Conservation (phyloP, 805 yeast genomes). For the Teunomyces cretensis region DNA sequence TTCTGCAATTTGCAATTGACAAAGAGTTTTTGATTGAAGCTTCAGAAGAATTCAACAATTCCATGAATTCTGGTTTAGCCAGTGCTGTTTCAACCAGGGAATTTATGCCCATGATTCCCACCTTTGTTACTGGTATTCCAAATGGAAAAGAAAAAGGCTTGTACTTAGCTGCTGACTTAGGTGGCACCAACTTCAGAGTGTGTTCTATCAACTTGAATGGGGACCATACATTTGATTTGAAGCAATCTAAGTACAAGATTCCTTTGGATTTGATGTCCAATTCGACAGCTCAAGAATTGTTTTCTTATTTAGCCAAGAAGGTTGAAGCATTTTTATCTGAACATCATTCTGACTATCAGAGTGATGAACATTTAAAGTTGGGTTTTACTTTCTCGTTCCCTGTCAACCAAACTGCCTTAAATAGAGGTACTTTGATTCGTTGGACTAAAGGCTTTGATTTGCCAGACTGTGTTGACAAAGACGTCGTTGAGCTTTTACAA, state of each 20-base stretch:
- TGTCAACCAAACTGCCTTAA: constrained; percentile 77
- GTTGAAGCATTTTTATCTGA: constrained; percentile 62
- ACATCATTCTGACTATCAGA: constrained; percentile 54
- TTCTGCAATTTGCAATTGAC: constrained; percentile 40
- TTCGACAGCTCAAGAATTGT: constrained; percentile 63
- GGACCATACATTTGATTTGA: constrained; percentile 72
- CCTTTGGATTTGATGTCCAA: constrained; percentile 74
- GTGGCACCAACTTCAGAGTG: constrained; percentile 95
- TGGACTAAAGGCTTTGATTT: constrained; percentile 97
- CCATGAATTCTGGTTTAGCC: constrained; percentile 60
- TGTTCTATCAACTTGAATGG: constrained; percentile 81
- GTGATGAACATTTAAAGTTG: constrained; percentile 50
- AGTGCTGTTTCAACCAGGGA: constrained; percentile 42
- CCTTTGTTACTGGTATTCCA: constrained; percentile 83
- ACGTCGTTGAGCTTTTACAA: constrained; percentile 75
- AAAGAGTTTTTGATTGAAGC: constrained; percentile 45
- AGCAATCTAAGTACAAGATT: constrained; percentile 75
- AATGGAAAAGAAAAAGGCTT: constrained; percentile 82
- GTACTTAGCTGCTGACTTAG: constrained; percentile 87
- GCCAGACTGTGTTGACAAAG: constrained; percentile 80
- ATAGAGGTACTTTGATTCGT: constrained; percentile 78
- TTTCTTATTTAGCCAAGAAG: constrained; percentile 71
- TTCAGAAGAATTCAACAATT: constrained; percentile 55
- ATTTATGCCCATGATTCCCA: constrained; percentile 83
- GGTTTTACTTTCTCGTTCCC: constrained; percentile 97